Percentiles rank a stretch among this genome's conserved stretches.
Evolutionary conservation across 2,329 filamentous ascomycete species (phyloP).

Genomic region (Gnomoniopsis sp.): DNA sequence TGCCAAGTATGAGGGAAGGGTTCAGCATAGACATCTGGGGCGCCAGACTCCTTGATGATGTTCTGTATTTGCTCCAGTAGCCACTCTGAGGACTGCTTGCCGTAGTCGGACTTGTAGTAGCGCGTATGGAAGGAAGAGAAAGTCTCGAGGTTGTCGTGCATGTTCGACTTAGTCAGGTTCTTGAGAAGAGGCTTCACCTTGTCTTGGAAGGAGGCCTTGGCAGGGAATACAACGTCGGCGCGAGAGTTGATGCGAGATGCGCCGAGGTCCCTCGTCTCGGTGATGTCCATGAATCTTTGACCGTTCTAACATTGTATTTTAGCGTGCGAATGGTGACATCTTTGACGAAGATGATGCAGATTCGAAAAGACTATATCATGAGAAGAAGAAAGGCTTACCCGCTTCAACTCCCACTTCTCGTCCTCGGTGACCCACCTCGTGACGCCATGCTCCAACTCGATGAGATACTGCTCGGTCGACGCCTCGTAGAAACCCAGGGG

Average conservation of each 20-base stretch:
- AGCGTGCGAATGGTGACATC: background rate
- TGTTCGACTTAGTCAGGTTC: slow-evolving; percentile 60
- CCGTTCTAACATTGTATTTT: slow-evolving; percentile 51
- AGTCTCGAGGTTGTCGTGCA: slow-evolving; percentile 62
- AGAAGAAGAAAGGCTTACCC: slow-evolving; percentile 52
- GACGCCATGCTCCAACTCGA: slow-evolving; percentile 82
- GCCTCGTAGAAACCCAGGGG: slow-evolving; percentile 32
- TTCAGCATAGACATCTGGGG: slow-evolving; percentile 58
- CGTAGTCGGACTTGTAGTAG: slow-evolving; percentile 63
- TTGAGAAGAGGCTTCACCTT: slow-evolving; percentile 56
- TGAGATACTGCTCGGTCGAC: slow-evolving; percentile 58
- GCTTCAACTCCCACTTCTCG: slow-evolving; percentile 86
- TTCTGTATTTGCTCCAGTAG: slow-evolving; percentile 62
- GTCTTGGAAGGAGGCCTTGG: slow-evolving; percentile 52
- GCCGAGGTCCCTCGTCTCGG: slow-evolving; percentile 57
- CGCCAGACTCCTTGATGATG: slow-evolving; percentile 57
- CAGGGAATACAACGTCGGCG: slow-evolving; percentile 45
- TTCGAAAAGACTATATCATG: background rate
- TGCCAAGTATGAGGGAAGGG: slow-evolving; percentile 59
- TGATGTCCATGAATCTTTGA: slow-evolving; percentile 76
- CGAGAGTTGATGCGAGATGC: slow-evolving; percentile 27
- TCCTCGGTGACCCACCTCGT: slow-evolving; percentile 88
- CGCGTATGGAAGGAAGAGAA: slow-evolving; percentile 66
- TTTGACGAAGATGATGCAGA: too few species aligned
- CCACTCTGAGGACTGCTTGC: slow-evolving; percentile 73